A percentile compares a stretch with the other conserved stretches of the same genome.
These are phyloP conservation scores for Hibiscus tridactylites DNA, from an alignment of 345 rosid species.

Conservation along the genomic window DNA sequence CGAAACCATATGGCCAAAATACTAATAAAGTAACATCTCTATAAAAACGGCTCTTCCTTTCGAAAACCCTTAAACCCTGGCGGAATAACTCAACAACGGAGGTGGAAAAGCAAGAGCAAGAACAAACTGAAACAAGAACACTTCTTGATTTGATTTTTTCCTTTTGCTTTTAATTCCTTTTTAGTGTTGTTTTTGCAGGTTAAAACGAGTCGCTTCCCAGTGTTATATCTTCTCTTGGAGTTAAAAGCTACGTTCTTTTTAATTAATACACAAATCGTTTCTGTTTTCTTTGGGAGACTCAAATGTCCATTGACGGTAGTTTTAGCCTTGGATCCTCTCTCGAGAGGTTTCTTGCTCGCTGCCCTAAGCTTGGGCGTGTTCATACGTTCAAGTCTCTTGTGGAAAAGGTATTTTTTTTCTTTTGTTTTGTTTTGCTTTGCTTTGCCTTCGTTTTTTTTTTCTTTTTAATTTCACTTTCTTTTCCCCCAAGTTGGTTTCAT, in stretches of 20 bases:
- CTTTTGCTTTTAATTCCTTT: not conserved
- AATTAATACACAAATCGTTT: not conserved
- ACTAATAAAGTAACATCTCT: not conserved
- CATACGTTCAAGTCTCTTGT: conserved; percentile 27
- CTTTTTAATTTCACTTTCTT: too few relatives aligned
- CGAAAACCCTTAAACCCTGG: conserved; percentile 4
- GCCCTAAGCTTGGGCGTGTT: conserved; percentile 38
- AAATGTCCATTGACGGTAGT: conserved; percentile 68
- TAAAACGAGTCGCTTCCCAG: not conserved
- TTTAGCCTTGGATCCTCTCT: conserved; percentile 49
- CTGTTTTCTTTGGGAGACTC: not conserved
- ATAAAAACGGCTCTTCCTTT: not conserved
- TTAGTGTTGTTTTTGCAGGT: not conserved
- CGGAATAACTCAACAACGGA: not conserved
- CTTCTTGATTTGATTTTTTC: not conserved
- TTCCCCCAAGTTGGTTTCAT: too few relatives aligned
- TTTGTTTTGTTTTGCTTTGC: not conserved
- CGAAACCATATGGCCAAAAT: too few relatives aligned
- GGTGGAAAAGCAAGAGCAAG: not conserved
- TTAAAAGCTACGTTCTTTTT: not conserved
- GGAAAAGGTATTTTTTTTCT: conserved; percentile 29
- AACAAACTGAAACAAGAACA: not conserved
- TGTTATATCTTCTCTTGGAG: not conserved
- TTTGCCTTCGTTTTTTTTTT: not conserved
- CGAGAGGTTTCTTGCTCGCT: conserved; percentile 52